Percentiles rank a stretch among this genome's conserved stretches.
These are phyloP conservation scores for Ascochyta koolunga DNA, from an alignment of 2,329 filamentous ascomycete species.

Conservation along the genomic window DNA sequence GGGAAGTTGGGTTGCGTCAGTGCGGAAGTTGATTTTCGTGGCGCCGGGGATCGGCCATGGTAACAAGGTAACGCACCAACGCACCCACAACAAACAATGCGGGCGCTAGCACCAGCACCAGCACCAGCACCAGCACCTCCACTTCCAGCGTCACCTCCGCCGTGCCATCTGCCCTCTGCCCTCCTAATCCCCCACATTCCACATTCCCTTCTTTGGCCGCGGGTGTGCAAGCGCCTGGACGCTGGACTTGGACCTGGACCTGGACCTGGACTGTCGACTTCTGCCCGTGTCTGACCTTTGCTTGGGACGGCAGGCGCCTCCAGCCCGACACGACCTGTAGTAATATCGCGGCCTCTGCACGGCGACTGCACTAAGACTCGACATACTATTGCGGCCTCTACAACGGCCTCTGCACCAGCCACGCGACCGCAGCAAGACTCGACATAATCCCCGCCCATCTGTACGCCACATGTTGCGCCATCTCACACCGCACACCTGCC, in stretches of 20 bases:
- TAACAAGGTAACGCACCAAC: too few species aligned
- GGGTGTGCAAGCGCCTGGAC: slow-evolving; percentile 30
- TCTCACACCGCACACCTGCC: slow-evolving; percentile 10
- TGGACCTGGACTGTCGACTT: too few species aligned
- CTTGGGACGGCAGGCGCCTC: slow-evolving; percentile 35
- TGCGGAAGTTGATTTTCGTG: slow-evolving; percentile 24
- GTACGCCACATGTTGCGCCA: slow-evolving; percentile 41
- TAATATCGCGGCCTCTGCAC: slow-evolving; percentile 39
- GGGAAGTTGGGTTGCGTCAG: too few species aligned
- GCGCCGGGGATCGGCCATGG: slow-evolving; percentile 6
- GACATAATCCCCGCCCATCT: slow-evolving; percentile 14
- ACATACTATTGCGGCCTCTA: slow-evolving; percentile 25
- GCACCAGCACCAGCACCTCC: slow-evolving; percentile 16
- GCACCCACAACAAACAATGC: slow-evolving; percentile 26
- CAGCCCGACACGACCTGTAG: slow-evolving; percentile 22
- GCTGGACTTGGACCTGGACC: too few species aligned
- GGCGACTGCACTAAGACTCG: slow-evolving; percentile 22
- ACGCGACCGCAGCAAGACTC: slow-evolving; percentile 21
- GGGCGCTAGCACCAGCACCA: slow-evolving; percentile 6
- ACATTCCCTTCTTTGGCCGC: slow-evolving; percentile 40
- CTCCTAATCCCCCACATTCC: slow-evolving; percentile 33
- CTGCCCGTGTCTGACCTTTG: slow-evolving; percentile 18
- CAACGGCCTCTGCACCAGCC: slow-evolving; percentile 29
- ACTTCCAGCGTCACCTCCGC: slow-evolving; percentile 36
- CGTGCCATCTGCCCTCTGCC: slow-evolving; percentile 21